phyloP scores from a whole-genome alignment of 371 early-diverging fungal species.

The Haplosporangium sp. region DNA sequence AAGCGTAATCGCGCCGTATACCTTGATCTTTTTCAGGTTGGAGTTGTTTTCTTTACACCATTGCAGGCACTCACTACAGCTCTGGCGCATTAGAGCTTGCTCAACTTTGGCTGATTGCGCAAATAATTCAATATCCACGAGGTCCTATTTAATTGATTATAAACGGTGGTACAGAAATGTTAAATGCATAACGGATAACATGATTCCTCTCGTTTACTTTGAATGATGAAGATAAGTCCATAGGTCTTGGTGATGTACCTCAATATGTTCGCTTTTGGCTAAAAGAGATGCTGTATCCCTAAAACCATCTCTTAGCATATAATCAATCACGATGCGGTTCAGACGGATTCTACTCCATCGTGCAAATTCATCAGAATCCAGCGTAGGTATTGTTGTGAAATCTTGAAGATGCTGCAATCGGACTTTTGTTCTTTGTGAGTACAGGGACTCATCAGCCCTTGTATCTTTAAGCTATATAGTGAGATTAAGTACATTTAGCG shows the following conservation, averaged over 20 bases:
- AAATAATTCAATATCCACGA: constrained; percentile 93
- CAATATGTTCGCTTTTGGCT: constrained; percentile 70
- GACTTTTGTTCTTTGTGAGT: constrained; percentile 72
- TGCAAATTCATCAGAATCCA: constrained; percentile 75
- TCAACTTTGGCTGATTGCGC: constrained; percentile 83
- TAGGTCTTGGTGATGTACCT: constrained; percentile 59
- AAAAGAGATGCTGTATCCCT: constrained; percentile 79
- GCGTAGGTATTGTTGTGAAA: constrained; percentile 68
- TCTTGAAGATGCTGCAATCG: constrained; percentile 84
- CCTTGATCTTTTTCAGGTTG: constrained; percentile 84
- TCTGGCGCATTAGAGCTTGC: constrained; percentile 75
- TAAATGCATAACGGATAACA: too few relatives aligned
- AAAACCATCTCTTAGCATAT: constrained; percentile 89
- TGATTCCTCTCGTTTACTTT: too few relatives aligned
- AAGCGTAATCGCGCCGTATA: constrained; percentile 11
- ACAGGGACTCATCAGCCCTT: constrained; percentile 78
- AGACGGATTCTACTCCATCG: constrained; percentile 87
- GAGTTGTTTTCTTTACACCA: constrained; percentile 96
- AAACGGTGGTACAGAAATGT: too few relatives aligned
- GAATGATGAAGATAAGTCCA: background rate
- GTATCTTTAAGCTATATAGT: constrained; percentile 75
- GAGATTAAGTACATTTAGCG: background rate
- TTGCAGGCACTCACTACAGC: constrained; percentile 86
- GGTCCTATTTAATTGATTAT: constrained; percentile 63
- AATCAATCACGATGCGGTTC: constrained; percentile 92